phyloP scores from a whole-genome alignment of 208 protist genomes.

The Strigomonas culicis region DNA sequence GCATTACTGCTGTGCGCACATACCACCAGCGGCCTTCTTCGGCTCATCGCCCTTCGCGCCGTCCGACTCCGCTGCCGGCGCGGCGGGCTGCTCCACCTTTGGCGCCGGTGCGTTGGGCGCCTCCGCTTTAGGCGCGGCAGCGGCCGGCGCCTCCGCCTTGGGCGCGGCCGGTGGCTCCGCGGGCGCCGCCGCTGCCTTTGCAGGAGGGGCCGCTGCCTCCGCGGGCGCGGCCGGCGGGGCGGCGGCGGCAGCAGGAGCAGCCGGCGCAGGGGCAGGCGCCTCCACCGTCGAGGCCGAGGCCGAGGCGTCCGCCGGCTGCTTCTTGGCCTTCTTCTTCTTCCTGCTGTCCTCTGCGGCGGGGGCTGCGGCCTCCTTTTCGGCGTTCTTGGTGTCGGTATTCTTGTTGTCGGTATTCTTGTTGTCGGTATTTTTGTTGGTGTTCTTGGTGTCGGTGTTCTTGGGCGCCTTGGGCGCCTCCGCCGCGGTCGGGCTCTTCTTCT shows the following conservation, averaged over 20 bases:
- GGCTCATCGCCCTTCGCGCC: background rate
- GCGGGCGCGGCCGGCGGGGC: background rate
- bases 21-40: constrained; percentile 19
- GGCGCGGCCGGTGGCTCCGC: constrained; percentile 3
- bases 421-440: background rate
- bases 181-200: background rate
- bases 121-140: background rate
- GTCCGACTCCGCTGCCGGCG: background rate
- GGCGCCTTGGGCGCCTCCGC: constrained; percentile 4
- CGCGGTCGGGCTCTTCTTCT: constrained; percentile 9
- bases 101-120: background rate
- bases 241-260: background rate
- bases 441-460: constrained; percentile 3
- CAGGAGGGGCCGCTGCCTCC: background rate
- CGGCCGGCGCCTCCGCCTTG: background rate
- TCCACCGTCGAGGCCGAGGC: background rate
- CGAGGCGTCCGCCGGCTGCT: constrained; percentile 3
- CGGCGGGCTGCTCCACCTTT: background rate
- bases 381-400: constrained; percentile 10
- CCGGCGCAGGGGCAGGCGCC: background rate
- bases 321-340: constrained; percentile 15
- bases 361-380: constrained; percentile 1
- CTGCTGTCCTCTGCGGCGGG: constrained; percentile 5
- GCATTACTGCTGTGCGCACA: constrained; percentile 24
- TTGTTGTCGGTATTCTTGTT: background rate